These are phyloP conservation scores for Trametes villosa DNA, from an alignment of 768 basidiomycete genomes.

Conservation along the genomic window DNA sequence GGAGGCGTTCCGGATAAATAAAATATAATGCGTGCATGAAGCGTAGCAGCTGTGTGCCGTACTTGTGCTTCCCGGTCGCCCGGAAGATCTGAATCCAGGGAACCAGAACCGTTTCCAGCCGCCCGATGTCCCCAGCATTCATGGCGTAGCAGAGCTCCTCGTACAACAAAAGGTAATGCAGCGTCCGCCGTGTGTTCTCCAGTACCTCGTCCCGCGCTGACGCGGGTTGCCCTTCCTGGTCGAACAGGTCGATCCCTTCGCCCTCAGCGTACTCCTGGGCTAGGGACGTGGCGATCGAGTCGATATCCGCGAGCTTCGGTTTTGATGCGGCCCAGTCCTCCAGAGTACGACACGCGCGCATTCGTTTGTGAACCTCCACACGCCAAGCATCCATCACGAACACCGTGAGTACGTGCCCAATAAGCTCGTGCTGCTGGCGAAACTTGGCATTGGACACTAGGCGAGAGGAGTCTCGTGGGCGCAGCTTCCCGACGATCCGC, in stretches of 20 bases:
- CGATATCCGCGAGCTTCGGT: constrained; percentile 35
- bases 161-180: constrained; percentile 45
- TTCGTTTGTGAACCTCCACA: constrained; percentile 22
- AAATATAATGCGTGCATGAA: no score
- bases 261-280: constrained; percentile 24
- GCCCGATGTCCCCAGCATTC: no score
- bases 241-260: constrained; percentile 1
- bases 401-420: constrained; percentile 26
- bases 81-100: no score
- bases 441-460: constrained; percentile 34
- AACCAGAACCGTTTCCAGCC: no score
- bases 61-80: no score
- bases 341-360: constrained; percentile 20
- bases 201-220: constrained; percentile 35
- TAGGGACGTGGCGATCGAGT: constrained; percentile 20
- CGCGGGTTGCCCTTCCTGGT: neutral
- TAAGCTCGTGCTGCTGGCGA: constrained; percentile 35
- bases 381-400: constrained; percentile 34
- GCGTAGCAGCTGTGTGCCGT: no score
- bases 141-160: constrained; percentile 27
- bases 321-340: constrained; percentile 36
- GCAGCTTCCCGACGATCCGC: constrained; percentile 21
- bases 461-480: constrained; percentile 34
- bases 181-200: constrained; percentile 39
- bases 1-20: no score